Evolutionary conservation across 805 yeast genomes (phyloP), one percentile per base, ranked within the genome.

Genomic region (Schizosaccharomyces osmophilus): DNA sequence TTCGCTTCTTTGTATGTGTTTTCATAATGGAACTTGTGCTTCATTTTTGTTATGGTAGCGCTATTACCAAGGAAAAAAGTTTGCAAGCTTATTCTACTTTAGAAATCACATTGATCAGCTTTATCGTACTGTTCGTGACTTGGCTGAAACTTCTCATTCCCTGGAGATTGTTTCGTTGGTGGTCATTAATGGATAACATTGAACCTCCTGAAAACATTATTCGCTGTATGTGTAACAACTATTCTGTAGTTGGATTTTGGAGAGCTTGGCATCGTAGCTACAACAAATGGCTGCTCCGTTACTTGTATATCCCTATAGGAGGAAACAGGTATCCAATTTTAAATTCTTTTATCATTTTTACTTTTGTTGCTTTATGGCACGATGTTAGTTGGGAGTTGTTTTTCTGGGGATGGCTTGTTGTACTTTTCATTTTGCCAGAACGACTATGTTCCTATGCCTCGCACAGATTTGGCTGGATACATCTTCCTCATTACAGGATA

Each of bases 191-290:
- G n/a, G 99, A 93, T 71, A 86, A 85, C 0, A 87, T 90, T 61
- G 97, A 93, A 68, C 86, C 97, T 0, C 97, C 98, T 1, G 99
- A 93, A 69, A 93, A 93, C 68, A 93, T 93, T 97, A 82, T 93
- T 62, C 77, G 99, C 63, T 89, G 97, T 69, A 87, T 93, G 81
- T 85, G 87, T 70, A 87, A 93, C 72, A 93, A 93, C 72, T 93
- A 83, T 71, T 84, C 95, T 42, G 93, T 96, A 0, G 71, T 87
- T 64, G 87, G 93, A n/a, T 93, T 93, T 70, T 93, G 99, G 99
- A 79, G 97, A 69, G 95, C 95, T 3, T 93, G 99, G 99, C 99
- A 93, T 72, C 79, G 97, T 68, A 84, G 95, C 59, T 93, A 76
- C 73, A 89, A 90, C 72, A 79, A 84, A 66, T 93, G 96, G 95